Evolutionary conservation across 306 rosid species (phyloP).

Genomic region (Quercus alba): DNA sequence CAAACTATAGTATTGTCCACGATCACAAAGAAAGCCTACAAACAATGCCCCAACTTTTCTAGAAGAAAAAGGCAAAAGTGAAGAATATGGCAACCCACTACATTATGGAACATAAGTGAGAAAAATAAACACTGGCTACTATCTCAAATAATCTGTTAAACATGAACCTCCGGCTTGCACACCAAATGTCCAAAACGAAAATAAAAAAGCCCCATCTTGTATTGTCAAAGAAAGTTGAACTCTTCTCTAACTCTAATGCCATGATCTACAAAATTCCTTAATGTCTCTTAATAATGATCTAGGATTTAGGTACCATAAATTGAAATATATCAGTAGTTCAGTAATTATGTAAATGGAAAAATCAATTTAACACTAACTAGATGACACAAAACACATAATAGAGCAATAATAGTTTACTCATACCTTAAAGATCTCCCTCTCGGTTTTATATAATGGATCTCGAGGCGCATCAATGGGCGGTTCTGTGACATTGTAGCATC

Average conservation of each 20-base stretch:
- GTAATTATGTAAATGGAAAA: background rate
- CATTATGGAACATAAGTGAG: background rate
- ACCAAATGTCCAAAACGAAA: background rate
- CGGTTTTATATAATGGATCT: conserved; percentile 82
- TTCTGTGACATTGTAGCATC: conserved; percentile 79
- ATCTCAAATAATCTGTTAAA: background rate
- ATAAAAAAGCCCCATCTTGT: background rate
- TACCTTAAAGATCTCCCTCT: conserved; percentile 81
- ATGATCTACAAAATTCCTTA: too few relatives aligned
- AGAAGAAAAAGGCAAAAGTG: background rate
- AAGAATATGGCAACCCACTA: background rate
- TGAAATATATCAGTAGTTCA: background rate
- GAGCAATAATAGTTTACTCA: background rate
- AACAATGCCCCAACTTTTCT: background rate
- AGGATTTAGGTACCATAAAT: background rate
- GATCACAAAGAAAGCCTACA: background rate
- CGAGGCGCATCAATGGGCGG: conserved; percentile 94
- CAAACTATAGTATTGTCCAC: background rate
- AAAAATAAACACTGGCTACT: background rate
- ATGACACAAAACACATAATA: conserved; percentile 4
- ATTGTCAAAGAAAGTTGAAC: too few relatives aligned
- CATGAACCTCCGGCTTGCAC: background rate
- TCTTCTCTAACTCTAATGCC: too few relatives aligned
- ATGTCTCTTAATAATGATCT: background rate
- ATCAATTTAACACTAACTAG: background rate